Conservation (phyloP, 2,329 filamentous ascomycete species). For the Bipolaris zeicola region DNA sequence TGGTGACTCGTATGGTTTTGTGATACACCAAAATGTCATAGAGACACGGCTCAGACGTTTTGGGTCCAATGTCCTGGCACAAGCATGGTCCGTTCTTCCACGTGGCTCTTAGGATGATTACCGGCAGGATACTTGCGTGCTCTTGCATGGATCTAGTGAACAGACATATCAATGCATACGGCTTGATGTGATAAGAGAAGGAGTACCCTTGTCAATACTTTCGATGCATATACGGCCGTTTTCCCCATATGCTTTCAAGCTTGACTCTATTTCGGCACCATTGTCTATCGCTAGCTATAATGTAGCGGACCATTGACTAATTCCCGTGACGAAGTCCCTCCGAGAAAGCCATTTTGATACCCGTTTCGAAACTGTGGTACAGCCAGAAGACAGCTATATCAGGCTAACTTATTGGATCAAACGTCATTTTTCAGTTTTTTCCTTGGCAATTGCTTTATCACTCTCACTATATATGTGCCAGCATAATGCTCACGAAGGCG, state of each 20-base stretch:
- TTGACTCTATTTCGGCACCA: neutral
- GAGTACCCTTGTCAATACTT: neutral
- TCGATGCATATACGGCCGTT: neutral
- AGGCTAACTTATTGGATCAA: too few species aligned
- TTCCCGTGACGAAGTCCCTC: neutral
- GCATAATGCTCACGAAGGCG: neutral
- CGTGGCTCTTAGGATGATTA: constrained; percentile 1
- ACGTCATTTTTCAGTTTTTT: neutral
- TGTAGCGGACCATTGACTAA: neutral
- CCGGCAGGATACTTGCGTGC: neutral
- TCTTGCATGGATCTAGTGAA: too few species aligned
- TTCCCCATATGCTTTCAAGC: neutral
- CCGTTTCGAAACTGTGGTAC: neutral
- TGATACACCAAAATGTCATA: constrained; percentile 19
- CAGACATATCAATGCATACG: neutral
- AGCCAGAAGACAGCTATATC: neutral
- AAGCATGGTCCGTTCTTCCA: constrained; percentile 17
- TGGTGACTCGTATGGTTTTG: constrained; percentile 14
- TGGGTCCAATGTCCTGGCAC: constrained; percentile 20
- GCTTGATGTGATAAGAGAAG: neutral
- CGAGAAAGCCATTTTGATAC: neutral
- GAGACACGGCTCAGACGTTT: constrained; percentile 27
- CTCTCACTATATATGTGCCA: neutral
- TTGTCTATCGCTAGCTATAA: neutral
- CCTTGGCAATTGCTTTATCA: neutral